A percentile compares a stretch with the other conserved stretches of the same genome.
Conservation (phyloP, 106 monocot genomes). For the Posidonia australis region DNA sequence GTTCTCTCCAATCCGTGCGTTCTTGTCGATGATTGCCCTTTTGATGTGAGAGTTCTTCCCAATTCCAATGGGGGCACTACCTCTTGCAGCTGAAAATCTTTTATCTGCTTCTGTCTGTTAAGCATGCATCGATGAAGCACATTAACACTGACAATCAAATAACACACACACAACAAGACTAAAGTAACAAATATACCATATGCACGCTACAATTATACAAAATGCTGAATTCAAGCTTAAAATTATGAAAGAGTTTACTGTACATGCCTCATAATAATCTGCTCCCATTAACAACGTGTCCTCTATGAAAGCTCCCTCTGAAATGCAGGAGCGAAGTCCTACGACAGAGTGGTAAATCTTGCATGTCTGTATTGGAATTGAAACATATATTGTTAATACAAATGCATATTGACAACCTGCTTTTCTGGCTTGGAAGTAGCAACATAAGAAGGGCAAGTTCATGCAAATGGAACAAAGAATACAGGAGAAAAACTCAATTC, state of each 20-base stretch:
- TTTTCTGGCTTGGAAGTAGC: too few species aligned
- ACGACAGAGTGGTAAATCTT: slow-evolving; percentile 91
- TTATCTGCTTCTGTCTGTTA: slow-evolving; percentile 73
- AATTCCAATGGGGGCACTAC: slow-evolving; percentile 82
- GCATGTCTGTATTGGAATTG: slow-evolving; percentile 46
- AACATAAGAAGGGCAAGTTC: too few species aligned
- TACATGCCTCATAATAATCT: slow-evolving; percentile 87
- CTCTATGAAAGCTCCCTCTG: slow-evolving; percentile 87
- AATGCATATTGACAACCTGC: background rate
- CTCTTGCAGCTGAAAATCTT: slow-evolving; percentile 53
- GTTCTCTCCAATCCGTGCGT: slow-evolving; percentile 92
- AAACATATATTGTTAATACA: background rate
- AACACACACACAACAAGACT: too few species aligned
- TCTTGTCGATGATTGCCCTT: slow-evolving; percentile 93
- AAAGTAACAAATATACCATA: too few species aligned
- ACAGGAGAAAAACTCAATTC: too few species aligned
- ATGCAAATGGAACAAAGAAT: too few species aligned
- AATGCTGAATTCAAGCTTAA: background rate
- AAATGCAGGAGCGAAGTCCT: slow-evolving; percentile 87
- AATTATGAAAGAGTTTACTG: background rate
- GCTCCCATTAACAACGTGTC: slow-evolving; percentile 95
- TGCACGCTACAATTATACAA: too few species aligned
- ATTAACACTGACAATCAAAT: too few species aligned
- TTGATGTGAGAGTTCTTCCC: slow-evolving; percentile 81
- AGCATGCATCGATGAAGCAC: too few species aligned